Conservation (phyloP, 257 asterid species). For the Fraxinus anomala region DNA sequence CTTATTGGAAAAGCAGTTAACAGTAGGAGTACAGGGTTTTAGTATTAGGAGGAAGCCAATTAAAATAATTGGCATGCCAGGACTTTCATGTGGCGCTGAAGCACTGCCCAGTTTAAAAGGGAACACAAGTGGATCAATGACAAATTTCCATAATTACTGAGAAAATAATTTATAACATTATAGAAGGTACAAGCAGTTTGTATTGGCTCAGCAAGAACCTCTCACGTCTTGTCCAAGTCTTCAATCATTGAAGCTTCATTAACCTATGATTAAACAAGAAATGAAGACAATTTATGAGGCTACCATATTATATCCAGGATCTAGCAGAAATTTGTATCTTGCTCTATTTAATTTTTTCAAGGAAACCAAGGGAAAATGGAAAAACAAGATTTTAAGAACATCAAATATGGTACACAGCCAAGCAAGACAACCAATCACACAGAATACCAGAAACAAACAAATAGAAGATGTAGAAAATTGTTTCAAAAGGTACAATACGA, state of each 20-base stretch:
- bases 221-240: constrained; percentile 48
- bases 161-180: not conserved
- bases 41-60: not conserved
- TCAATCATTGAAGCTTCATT: constrained; percentile 39
- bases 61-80: no score
- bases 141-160: not conserved
- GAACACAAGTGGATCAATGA: not conserved
- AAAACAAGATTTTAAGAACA: not conserved
- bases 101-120: no score
- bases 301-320: not conserved
- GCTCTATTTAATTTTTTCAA: not conserved
- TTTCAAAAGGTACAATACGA: no score
- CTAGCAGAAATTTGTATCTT: not conserved
- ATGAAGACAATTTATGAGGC: not conserved
- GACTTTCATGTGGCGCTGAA: no score
- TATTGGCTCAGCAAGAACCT: constrained; percentile 60
- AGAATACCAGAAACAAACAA: not conserved
- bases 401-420: not conserved
- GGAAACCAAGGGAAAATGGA: not conserved
- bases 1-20: not conserved
- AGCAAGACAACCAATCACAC: not conserved
- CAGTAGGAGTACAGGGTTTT: not conserved
- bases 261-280: constrained; percentile 32
- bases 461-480: no score
- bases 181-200: constrained; percentile 43